These are phyloP conservation scores for Ogataea haglerorum DNA, from an alignment of 805 yeast species.

Conservation along the genomic window DNA sequence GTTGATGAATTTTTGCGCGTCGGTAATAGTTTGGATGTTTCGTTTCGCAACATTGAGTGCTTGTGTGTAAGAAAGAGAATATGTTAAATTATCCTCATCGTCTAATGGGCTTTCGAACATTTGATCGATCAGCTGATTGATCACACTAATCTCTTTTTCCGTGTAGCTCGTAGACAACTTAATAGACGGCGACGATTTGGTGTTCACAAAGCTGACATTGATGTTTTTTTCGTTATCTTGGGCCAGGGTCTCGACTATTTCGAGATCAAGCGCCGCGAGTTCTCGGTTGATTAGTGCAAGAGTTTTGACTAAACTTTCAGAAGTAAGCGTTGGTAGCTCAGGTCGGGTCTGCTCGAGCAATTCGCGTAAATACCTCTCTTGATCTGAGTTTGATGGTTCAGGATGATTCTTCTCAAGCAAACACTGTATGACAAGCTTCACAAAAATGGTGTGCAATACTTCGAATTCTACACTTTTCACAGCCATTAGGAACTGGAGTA, in stretches of 20 bases:
- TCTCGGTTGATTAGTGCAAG: slow-evolving; percentile 26
- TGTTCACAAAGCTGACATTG: slow-evolving; percentile 34
- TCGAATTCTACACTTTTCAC: slow-evolving; percentile 12
- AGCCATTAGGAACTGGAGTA: slow-evolving; percentile 17
- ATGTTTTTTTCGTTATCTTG: slow-evolving; percentile 32
- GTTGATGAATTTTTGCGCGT: slow-evolving; percentile 39
- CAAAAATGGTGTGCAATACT: slow-evolving; percentile 11
- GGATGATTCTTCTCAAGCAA: neutral
- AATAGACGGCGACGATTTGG: slow-evolving; percentile 37
- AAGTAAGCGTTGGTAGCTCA: slow-evolving; percentile 1
- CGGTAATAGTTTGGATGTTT: slow-evolving; percentile 21
- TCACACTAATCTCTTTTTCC: slow-evolving; percentile 40
- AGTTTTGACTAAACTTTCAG: slow-evolving; percentile 10
- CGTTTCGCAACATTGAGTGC: slow-evolving; percentile 33
- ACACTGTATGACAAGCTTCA: slow-evolving; percentile 4
- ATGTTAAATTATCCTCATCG: slow-evolving; percentile 29
- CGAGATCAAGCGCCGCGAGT: slow-evolving; percentile 39
- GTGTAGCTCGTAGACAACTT: slow-evolving; percentile 34
- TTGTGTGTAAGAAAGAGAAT: slow-evolving; percentile 34
- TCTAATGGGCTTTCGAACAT: slow-evolving; percentile 32
- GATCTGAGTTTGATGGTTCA: neutral
- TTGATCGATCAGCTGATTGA: slow-evolving; percentile 43
- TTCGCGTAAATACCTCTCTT: slow-evolving; percentile 1
- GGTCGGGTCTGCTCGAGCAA: slow-evolving; percentile 2
- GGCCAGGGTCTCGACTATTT: slow-evolving; percentile 32